A percentile compares a stretch with the other conserved stretches of the same genome.
These are phyloP conservation scores for Botrytis tulipae DNA, from an alignment of 2,329 filamentous ascomycete species.

Conservation along the genomic window DNA sequence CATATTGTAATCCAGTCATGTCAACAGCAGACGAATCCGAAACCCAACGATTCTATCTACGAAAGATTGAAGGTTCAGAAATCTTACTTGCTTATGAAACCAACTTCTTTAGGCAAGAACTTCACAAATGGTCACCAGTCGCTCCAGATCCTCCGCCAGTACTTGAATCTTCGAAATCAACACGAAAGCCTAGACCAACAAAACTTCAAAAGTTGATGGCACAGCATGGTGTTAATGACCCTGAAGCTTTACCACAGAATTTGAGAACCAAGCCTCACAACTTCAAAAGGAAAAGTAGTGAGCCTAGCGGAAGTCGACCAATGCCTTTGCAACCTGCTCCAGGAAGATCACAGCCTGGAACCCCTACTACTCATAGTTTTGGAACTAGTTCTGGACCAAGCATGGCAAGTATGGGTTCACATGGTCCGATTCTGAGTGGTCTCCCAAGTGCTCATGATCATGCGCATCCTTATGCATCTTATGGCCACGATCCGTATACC, in stretches of 20 bases:
- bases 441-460: conserved; percentile 33
- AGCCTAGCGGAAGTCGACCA: conserved; percentile 34
- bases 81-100: conserved; percentile 89
- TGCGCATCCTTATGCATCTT: conserved; percentile 33
- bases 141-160: conserved; percentile 83
- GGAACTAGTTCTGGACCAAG: conserved; percentile 24
- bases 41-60: conserved; percentile 88
- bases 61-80: conserved; percentile 96
- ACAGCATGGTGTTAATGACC: conserved; percentile 83
- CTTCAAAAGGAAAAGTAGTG: conserved; percentile 38
- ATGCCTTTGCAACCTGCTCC: conserved; percentile 36
- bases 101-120: conserved; percentile 94
- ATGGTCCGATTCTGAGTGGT: conserved; percentile 33
- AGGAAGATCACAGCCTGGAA: conserved; percentile 37
- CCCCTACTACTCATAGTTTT: conserved; percentile 34
- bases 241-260: conserved; percentile 83
- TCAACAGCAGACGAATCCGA: conserved; percentile 83
- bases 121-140: conserved; percentile 93
- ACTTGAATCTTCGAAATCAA: conserved; percentile 83
- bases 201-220: conserved; percentile 95
- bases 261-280: conserved; percentile 37
- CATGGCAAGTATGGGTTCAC: conserved; percentile 30
- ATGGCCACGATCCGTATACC: conserved; percentile 33
- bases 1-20: conserved; percentile 77
- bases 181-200: conserved; percentile 90